Base-by-base conservation (phyloP, 176 grass and related monocot species). In the Hsuehochloa calcarea region DNA sequence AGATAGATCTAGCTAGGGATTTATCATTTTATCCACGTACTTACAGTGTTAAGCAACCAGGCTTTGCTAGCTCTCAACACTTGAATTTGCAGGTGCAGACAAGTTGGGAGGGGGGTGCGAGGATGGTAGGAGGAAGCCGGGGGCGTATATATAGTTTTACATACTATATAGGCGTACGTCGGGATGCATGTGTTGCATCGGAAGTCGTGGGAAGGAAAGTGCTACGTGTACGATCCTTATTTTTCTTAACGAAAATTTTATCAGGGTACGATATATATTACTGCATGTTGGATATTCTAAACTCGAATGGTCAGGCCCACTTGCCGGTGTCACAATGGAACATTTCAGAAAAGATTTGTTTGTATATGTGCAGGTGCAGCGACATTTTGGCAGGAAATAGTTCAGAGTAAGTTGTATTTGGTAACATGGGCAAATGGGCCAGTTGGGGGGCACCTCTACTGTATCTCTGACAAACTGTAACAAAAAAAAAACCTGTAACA, bases 381-480 rank as follows among this genome's bases (percentile, higher is more conserved):
- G 79, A 31, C 11, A 64, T 84, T 78, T 86, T 43, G 23, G 55
- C 11, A 5, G 35, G 83, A 82, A 27, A 84, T 55, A 84, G 58
- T 27, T 8, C 1, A 45, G 10, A 45, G 10, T 77, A 77, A 84
- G 66, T 84, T 68, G 14, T 12, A 71, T 68, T 20, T n/a, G 73
- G 84, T 67, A 89, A 90, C 78, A 90, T 86, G 65, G 82, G 55
- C 79, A 60, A 90, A 82, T 82, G 61, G 74, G 47, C 79, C 51
- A 19, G 51, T 20, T 54, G 6, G 17, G 51, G 17, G 5, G 50
- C 51, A 70, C 37, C 64, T 77, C 45, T 45, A 60, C 70, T 60
- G 38, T 25, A 70, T 68, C 41, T 39, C 31, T 70, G 76, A 52
- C 80, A 87, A 83, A 79, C 41, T 87, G 74, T 49, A 37, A 31